phyloP scores from a whole-genome alignment of 163 green algal species.

The Chlamydomonas reinhardtii region DNA sequence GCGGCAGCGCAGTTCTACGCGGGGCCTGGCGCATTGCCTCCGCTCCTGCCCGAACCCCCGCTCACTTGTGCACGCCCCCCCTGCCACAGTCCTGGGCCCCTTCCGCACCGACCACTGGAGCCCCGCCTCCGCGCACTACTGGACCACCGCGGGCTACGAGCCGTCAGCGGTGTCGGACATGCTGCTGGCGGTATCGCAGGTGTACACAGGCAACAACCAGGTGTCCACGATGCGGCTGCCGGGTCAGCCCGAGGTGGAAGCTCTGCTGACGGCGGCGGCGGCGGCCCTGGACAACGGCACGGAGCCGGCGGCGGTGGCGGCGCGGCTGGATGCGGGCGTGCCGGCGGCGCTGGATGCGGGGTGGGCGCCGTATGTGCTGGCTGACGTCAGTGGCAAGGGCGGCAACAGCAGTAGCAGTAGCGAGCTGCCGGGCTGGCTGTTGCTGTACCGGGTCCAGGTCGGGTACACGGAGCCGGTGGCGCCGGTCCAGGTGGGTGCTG shows the following conservation, averaged over 20 bases:
- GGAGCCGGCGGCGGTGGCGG: background rate
- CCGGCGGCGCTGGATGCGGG: background rate
- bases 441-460: conserved; percentile 23
- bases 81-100: conserved; percentile 8
- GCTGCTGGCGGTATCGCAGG: background rate
- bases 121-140: background rate
- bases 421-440: background rate
- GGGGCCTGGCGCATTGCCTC: background rate
- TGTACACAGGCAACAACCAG: conserved; percentile 15
- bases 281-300: background rate
- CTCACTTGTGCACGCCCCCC: no score
- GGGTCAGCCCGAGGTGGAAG: background rate
- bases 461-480: background rate
- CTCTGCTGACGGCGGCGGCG: background rate
- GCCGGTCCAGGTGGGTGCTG: background rate
- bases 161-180: background rate
- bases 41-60: no score
- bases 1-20: conserved; percentile 6
- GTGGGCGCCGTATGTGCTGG: background rate
- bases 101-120: conserved; percentile 38
- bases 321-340: background rate
- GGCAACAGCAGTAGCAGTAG: no score
- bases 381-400: background rate
- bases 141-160: background rate
- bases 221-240: conserved; percentile 26